These are phyloP conservation scores for Golubevia pallescens DNA, from an alignment of 1,284 basidiomycete genomes.

Conservation along the genomic window DNA sequence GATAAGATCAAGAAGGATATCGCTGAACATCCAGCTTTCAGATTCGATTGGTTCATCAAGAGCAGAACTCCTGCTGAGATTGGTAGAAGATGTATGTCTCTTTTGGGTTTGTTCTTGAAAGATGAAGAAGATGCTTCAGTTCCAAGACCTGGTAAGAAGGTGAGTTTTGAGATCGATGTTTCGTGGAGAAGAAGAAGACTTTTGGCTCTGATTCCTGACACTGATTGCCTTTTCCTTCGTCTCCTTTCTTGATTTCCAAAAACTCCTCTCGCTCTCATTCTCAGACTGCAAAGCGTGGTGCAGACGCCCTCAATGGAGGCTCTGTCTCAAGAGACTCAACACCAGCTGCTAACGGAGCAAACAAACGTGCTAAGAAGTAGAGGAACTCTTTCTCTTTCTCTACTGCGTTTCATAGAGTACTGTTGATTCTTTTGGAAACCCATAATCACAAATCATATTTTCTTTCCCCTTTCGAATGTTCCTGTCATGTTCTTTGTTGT, in stretches of 20 bases:
- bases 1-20: conserved; percentile 97
- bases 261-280: neutral
- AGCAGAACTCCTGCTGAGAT: conserved; percentile 89
- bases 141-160: neutral
- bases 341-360: too few species aligned
- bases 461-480: too few species aligned
- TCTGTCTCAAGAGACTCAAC: too few species aligned
- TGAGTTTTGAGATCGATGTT: neutral
- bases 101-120: conserved; percentile 90
- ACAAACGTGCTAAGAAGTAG: too few species aligned
- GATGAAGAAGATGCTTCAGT: conserved; percentile 68
- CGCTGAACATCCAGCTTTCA: conserved; percentile 90
- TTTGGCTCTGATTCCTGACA: neutral
- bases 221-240: neutral
- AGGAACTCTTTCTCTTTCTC: too few species aligned
- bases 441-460: too few species aligned
- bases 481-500: too few species aligned
- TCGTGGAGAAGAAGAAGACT: neutral
- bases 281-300: too few species aligned
- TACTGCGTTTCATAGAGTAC: too few species aligned
- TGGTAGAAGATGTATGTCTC: conserved; percentile 83
- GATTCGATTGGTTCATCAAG: conserved; percentile 98
- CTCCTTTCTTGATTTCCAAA: neutral
- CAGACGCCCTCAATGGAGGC: too few species aligned
- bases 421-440: too few species aligned